Conservation (phyloP, 2,329 filamentous ascomycete species). For the Metarhizium robertsii region DNA sequence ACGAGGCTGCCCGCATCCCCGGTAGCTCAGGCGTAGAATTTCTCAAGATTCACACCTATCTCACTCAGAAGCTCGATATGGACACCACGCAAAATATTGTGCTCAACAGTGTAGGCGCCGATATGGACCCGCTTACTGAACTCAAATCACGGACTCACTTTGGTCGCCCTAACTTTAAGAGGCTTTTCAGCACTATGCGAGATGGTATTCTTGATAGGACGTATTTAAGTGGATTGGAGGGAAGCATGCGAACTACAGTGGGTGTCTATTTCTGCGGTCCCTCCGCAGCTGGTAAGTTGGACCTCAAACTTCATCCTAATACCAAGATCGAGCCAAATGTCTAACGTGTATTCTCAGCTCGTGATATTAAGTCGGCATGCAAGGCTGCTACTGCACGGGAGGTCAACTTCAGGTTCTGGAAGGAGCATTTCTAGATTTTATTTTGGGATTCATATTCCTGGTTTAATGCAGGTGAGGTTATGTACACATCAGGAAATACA, state of each 20-base stretch:
- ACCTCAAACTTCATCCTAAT: neutral
- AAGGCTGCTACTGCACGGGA: constrained; percentile 63
- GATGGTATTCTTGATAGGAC: constrained; percentile 77
- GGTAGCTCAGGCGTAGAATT: constrained; percentile 70
- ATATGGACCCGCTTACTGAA: constrained; percentile 85
- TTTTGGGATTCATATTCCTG: neutral
- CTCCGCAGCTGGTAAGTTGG: constrained; percentile 51
- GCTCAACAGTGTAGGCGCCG: constrained; percentile 84
- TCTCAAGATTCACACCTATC: constrained; percentile 94
- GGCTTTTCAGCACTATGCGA: constrained; percentile 75
- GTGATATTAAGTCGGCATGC: constrained; percentile 77
- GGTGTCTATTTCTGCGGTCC: constrained; percentile 98
- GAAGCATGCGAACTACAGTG: constrained; percentile 69
- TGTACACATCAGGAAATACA: neutral
- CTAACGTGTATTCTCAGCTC: constrained; percentile 47
- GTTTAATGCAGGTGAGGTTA: neutral
- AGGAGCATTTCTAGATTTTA: constrained; percentile 66
- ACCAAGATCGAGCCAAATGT: neutral
- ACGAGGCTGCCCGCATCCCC: constrained; percentile 56
- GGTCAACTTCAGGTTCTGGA: constrained; percentile 96
- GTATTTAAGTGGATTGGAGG: constrained; percentile 76
- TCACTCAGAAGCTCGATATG: constrained; percentile 85
- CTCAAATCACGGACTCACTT: constrained; percentile 87
- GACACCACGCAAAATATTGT: constrained; percentile 96
- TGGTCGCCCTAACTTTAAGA: constrained; percentile 79